Percentiles rank a stretch among this genome's conserved stretches.
phyloP scores from a whole-genome alignment of 2,329 filamentous ascomycete genomes.

The Pseudomassariella vexata region DNA sequence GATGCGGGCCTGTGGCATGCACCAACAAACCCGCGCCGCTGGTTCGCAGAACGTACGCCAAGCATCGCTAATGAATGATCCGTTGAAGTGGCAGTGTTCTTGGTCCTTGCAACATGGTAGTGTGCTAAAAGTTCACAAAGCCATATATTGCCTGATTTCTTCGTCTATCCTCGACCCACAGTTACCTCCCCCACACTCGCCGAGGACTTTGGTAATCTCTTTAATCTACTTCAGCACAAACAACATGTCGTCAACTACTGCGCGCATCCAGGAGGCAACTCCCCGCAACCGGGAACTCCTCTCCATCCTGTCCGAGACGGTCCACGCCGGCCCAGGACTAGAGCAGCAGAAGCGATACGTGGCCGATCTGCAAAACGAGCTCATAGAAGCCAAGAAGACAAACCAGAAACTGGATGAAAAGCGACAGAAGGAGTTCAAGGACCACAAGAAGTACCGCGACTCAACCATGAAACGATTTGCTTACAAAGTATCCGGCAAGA shows the following conservation, averaged over 20 bases:
- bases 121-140: too few species aligned
- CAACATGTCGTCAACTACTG: conserved; percentile 20
- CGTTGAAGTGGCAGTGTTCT: too few species aligned
- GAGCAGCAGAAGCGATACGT: conserved; percentile 40
- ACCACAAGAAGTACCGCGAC: conserved; percentile 48
- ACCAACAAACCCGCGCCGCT: too few species aligned
- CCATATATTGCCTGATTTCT: too few species aligned
- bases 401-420: conserved; percentile 32
- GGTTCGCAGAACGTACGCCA: too few species aligned
- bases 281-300: conserved; percentile 38
- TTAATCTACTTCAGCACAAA: too few species aligned
- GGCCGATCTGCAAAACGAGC: conserved; percentile 35
- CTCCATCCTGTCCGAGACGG: conserved; percentile 38
- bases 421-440: conserved; percentile 41
- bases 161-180: too few species aligned
- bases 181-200: too few species aligned
- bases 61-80: too few species aligned
- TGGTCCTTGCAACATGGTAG: too few species aligned
- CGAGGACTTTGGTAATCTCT: too few species aligned
- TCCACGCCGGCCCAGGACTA: conserved; percentile 40
- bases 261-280: conserved; percentile 32
- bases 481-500: conserved; percentile 43
- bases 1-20: too few species aligned
- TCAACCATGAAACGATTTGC: conserved; percentile 45
- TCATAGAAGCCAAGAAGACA: conserved; percentile 27